Evolutionary conservation across 2,329 filamentous ascomycete genomes (phyloP), one percentile per base, ranked within the genome.

Genomic region (Colletotrichum cereale): DNA sequence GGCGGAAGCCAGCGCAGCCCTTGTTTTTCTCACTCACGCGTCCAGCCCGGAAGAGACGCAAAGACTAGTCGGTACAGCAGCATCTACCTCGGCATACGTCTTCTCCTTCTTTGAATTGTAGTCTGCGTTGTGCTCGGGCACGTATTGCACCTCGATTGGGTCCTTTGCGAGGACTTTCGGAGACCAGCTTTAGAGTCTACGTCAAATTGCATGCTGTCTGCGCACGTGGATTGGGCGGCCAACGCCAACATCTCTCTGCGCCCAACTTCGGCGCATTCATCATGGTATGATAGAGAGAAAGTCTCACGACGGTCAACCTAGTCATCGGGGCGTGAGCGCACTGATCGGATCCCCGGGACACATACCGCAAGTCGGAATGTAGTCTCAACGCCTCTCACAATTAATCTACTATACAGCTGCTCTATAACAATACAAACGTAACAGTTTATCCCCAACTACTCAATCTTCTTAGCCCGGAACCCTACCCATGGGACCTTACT

Each of bases 401-500:
- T 26, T 26, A 24, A 16, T 40, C 21, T 53, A 40, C 12, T 40
- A 26, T 63, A 55, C 48, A 57, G 21, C n/a, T 57, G 21, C 14
- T n/a, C 31, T 26, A 8, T 60, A n/a, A n/a, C 38, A 34, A 44
- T 31, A 31, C 34, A 40, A 57, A 26, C 12, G 38, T 6, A 26
- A 52, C 3, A 5, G 7, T 24, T 34, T 16, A 18, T 24, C n/a
- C 34, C 3, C 11, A 11, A 16, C 26, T 47, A 62, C 57, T 66
- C 68, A 67, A 80, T 75, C 75, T 65, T 76, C 72, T 75, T 79
- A 42, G 78, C 78, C 69, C 83, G 79, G 75, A 86, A 88, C 2
- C 86, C 85, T 12, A 87, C 44, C 29, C 80, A 76, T 11, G 84
- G 83, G 14, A 86, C 69, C 60, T 78, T 74, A 66, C 80, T 86